Evolutionary conservation across 192 early-diverging fungal species (phyloP).

Genomic region (Backusella morwellensis): DNA sequence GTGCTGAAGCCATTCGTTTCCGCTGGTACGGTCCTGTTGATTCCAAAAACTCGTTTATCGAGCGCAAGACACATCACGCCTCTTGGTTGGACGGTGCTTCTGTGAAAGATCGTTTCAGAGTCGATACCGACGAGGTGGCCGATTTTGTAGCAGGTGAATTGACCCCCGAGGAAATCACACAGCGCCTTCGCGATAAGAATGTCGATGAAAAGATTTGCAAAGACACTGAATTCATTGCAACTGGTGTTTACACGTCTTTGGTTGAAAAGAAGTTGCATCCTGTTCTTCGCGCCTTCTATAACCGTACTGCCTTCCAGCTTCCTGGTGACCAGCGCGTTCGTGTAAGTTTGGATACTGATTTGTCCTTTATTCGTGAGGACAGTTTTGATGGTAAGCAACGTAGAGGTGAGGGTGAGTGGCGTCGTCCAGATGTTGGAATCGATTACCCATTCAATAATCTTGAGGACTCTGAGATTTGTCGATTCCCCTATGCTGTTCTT

Average conservation of each 20-base stretch:
- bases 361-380: slow-evolving; percentile 95
- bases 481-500: slow-evolving; percentile 40
- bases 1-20: slow-evolving; percentile 40
- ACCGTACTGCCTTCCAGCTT: slow-evolving; percentile 40
- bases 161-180: slow-evolving; percentile 57
- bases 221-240: slow-evolving; percentile 47
- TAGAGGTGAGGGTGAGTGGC: slow-evolving; percentile 61
- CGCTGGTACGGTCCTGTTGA: slow-evolving; percentile 36
- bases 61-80: slow-evolving; percentile 39
- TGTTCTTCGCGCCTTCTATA: slow-evolving; percentile 33
- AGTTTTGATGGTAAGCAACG: slow-evolving; percentile 56
- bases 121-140: slow-evolving; percentile 21
- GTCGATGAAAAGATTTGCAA: slow-evolving; percentile 62
- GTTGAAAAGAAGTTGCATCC: slow-evolving; percentile 28
- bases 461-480: slow-evolving; percentile 24
- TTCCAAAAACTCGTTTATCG: slow-evolving; percentile 29
- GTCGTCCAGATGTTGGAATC: slow-evolving; percentile 34
- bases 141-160: slow-evolving; percentile 20
- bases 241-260: slow-evolving; percentile 27
- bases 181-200: slow-evolving; percentile 59
- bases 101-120: slow-evolving; percentile 36
- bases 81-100: slow-evolving; percentile 35
- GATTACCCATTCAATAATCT: slow-evolving; percentile 41
- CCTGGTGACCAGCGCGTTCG: slow-evolving; percentile 78
- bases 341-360: slow-evolving; percentile 91